phyloP scores from a whole-genome alignment of 75 land plant species.

The Ceratopteris richardii region DNA sequence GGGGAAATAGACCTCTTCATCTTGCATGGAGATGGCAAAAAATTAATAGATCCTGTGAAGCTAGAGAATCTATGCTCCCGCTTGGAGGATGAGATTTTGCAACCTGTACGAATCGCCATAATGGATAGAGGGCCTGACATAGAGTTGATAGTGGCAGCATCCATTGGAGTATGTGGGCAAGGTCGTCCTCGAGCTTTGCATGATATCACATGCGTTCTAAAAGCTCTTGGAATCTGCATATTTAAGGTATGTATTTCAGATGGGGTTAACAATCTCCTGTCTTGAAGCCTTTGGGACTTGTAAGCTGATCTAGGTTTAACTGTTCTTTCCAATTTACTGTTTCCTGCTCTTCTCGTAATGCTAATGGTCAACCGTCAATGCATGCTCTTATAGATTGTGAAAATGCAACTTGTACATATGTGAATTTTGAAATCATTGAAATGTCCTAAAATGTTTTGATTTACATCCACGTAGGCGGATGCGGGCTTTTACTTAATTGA shows the following conservation, averaged over 20 bases:
- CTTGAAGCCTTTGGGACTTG: background rate
- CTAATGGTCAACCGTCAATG: no score
- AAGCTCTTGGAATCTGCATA: slow-evolving; percentile 43
- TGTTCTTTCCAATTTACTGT: no score
- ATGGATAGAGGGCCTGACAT: slow-evolving; percentile 73
- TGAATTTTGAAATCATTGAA: no score
- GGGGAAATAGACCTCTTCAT: slow-evolving; percentile 62
- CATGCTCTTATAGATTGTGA: no score
- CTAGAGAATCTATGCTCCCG: slow-evolving; percentile 43
- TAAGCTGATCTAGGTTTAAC: slow-evolving; percentile 42
- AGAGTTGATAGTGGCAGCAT: slow-evolving; percentile 79
- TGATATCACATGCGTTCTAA: slow-evolving; percentile 80
- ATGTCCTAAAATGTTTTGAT: no score
- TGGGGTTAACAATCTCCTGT: no score
- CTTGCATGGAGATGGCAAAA: slow-evolving; percentile 63
- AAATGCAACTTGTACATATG: no score
- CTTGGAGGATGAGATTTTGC: slow-evolving; percentile 38
- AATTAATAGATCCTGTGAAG: slow-evolving; percentile 59
- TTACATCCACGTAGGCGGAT: no score
- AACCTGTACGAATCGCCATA: slow-evolving; percentile 53
- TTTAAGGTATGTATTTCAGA: slow-evolving; percentile 44
- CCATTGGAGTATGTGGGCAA: slow-evolving; percentile 65
- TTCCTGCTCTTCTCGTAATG: no score
- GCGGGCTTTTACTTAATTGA: no score
- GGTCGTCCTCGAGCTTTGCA: slow-evolving; percentile 75